Evolutionary conservation across 352 stramenopile genomes (phyloP), one percentile per base, ranked within the genome.

Genomic region (Phytophthora nicotianae): DNA sequence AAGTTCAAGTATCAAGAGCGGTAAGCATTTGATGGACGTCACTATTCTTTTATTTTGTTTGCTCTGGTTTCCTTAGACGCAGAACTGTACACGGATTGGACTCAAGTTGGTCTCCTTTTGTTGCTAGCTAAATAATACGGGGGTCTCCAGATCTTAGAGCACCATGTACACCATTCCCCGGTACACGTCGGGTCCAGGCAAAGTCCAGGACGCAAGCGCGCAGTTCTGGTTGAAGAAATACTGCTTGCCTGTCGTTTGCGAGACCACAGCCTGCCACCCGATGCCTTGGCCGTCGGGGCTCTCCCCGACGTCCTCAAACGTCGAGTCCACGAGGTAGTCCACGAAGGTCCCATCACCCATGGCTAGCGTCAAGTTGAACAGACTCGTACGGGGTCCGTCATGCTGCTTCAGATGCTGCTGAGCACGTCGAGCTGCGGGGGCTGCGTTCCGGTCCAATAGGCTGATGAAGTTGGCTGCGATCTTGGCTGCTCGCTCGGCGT

Each of bases 171-270:
- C 70, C 58, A 71, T 79, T 58, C 70, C 77, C 33, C 53, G 69
- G 60, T 74, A 79, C 45, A 79, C 76, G 64, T 91, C 79, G 2
- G 81, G 70, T 32, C 73, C 70, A 13, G 85, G 85, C 47, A 91
- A 53, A 17, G 85, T 93, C 85, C 85, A 93, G 20, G 82, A 91
- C 57, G 85, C 88, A 63, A 86, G 72, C 42, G 81, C 81, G 53
- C 78, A 89, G 35, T 74, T 81, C 50, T 86, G 77, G 74, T 93
- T 91, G 77, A 89, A 93, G 62, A 83, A 93, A 70, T 93, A 93
- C 67, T 89, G 57, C 60, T 90, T 93, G 60, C 81, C 83, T 6
- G 81, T 91, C 46, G 83, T 88, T 40, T 78, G 79, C 9, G 81
- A 93, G 20, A 86, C 48, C 58, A 93, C 85, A 0, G 85, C 68